phyloP scores from a whole-genome alignment of 345 rosid species.

The Aquilaria yunnanensis region DNA sequence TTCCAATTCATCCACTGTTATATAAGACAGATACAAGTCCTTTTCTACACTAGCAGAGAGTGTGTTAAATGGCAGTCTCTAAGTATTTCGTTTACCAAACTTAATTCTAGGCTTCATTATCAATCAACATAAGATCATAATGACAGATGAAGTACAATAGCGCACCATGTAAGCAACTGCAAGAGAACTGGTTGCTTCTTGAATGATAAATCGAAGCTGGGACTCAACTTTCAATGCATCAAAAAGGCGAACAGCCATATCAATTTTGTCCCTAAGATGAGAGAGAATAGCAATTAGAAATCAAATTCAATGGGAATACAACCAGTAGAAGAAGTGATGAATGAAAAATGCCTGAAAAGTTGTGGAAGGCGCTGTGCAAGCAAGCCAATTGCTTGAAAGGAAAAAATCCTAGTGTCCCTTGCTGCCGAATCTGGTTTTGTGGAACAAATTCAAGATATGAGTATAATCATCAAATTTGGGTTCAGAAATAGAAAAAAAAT shows the following conservation, averaged over 20 bases:
- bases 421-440: slow-evolving; percentile 50
- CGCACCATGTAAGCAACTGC: slow-evolving; percentile 83
- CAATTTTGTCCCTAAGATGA: slow-evolving; percentile 72
- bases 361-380: slow-evolving; percentile 88
- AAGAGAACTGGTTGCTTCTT: slow-evolving; percentile 80
- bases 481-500: not conserved
- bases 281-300: slow-evolving; percentile 11
- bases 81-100: too few species aligned
- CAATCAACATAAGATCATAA: too few species aligned
- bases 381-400: slow-evolving; percentile 91
- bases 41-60: too few species aligned
- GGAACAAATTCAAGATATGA: slow-evolving; percentile 8
- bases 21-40: too few species aligned
- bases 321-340: slow-evolving; percentile 15
- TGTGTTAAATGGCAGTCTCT: too few species aligned
- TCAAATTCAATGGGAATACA: slow-evolving; percentile 12
- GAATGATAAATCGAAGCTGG: slow-evolving; percentile 63
- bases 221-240: slow-evolving; percentile 74
- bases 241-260: slow-evolving; percentile 88
- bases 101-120: too few species aligned
- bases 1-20: too few species aligned
- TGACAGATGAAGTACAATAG: slow-evolving; percentile 5
- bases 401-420: slow-evolving; percentile 69
- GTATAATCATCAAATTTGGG: too few species aligned
- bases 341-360: slow-evolving; percentile 69